Conservation (phyloP, 805 yeast genomes). For the Wickerhamiella azymoides region DNA sequence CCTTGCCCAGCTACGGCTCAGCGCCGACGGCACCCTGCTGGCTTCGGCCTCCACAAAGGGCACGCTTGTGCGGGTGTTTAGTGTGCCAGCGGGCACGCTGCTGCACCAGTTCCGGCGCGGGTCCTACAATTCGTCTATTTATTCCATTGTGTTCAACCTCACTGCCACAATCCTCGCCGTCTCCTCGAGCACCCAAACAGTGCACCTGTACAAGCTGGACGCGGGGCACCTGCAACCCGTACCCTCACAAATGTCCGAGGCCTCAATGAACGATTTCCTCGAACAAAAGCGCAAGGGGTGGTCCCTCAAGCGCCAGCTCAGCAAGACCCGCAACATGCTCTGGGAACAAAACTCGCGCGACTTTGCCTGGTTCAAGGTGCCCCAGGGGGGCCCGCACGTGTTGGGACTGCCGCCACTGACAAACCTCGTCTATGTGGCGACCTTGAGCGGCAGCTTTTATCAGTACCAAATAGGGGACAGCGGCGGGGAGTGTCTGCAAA, state of each 20-base stretch:
- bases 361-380: slow-evolving; percentile 76
- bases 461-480: slow-evolving; percentile 71
- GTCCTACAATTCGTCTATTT: slow-evolving; percentile 68
- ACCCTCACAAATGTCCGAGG: not conserved
- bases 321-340: slow-evolving; percentile 68
- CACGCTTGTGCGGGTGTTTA: slow-evolving; percentile 72
- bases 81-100: slow-evolving; percentile 40
- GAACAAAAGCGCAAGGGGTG: slow-evolving; percentile 10
- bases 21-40: slow-evolving; percentile 60
- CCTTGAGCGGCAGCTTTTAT: slow-evolving; percentile 67
- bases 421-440: slow-evolving; percentile 39
- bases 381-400: slow-evolving; percentile 22
- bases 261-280: slow-evolving; percentile 4
- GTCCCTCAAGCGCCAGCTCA: slow-evolving; percentile 13
- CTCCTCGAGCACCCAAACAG: slow-evolving; percentile 78
- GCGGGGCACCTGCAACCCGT: slow-evolving; percentile 18
- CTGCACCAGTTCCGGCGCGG: slow-evolving; percentile 72
- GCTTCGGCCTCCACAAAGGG: slow-evolving; percentile 90
- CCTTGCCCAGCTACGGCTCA: slow-evolving; percentile 51
- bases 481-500: slow-evolving; percentile 83
- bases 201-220: slow-evolving; percentile 74
- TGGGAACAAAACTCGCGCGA: slow-evolving; percentile 75
- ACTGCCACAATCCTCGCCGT: slow-evolving; percentile 66
- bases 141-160: slow-evolving; percentile 59
- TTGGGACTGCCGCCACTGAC: slow-evolving; percentile 27